Evolutionary conservation across 2,329 filamentous ascomycete species (phyloP).

Genomic region (Claviceps maximensis): DNA sequence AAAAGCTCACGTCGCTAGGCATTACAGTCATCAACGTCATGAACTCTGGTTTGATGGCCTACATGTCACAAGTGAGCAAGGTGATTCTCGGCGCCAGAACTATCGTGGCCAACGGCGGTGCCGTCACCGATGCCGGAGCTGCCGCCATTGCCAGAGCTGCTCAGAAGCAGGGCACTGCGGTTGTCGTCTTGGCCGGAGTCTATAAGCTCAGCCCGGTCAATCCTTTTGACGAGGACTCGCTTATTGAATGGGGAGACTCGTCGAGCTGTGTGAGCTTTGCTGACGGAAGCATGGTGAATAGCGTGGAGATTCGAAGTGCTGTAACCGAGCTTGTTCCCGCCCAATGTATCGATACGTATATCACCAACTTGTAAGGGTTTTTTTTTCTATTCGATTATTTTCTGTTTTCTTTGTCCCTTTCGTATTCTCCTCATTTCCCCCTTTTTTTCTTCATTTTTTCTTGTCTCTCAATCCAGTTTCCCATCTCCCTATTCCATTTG

Average conservation of each 20-base stretch:
- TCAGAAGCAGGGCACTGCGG: conserved; percentile 66
- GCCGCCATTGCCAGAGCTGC: conserved; percentile 75
- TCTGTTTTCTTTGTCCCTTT: background rate
- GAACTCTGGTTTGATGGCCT: conserved; percentile 75
- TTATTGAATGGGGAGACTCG: conserved; percentile 80
- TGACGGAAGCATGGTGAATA: conserved; percentile 66
- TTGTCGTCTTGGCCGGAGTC: conserved; percentile 79
- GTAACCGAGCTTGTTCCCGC: conserved; percentile 72
- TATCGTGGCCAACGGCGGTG: conserved; percentile 76
- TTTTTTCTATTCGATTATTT: background rate
- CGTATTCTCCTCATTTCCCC: background rate
- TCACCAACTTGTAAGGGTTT: conserved; percentile 53
- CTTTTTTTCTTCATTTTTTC: background rate
- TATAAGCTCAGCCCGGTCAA: conserved; percentile 91
- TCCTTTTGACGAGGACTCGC: conserved; percentile 64
- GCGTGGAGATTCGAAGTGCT: conserved; percentile 65
- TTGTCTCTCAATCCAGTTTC: too few relatives aligned
- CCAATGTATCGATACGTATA: conserved; percentile 65
- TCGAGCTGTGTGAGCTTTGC: conserved; percentile 64
- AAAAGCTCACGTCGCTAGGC: conserved; percentile 63
- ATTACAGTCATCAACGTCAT: conserved; percentile 74
- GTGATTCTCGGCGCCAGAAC: conserved; percentile 82
- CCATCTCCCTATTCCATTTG: background rate
- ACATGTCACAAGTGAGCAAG: conserved; percentile 93
- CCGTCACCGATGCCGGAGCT: conserved; percentile 75